A percentile compares a stretch with the other conserved stretches of the same genome.
Evolutionary conservation across 106 monocot genomes (phyloP).

Genomic region (Dendrobium nobile): DNA sequence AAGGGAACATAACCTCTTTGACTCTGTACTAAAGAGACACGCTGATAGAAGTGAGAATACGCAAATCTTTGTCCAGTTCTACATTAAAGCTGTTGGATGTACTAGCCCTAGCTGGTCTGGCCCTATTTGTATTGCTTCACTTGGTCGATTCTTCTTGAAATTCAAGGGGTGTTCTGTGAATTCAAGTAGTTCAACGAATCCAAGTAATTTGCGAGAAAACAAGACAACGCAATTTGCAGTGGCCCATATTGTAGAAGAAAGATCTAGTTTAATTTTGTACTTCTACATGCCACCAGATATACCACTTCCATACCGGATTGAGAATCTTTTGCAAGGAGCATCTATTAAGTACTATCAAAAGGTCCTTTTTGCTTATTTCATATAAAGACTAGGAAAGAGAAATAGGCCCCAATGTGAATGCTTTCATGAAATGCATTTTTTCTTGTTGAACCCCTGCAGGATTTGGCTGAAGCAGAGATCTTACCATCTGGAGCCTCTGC

Average conservation of each 20-base stretch:
- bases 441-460: conserved; percentile 32
- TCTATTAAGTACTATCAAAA: conserved; percentile 74
- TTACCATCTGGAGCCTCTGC: conserved; percentile 49
- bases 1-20: conserved; percentile 34
- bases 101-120: conserved; percentile 62
- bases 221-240: conserved; percentile 38
- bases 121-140: conserved; percentile 75
- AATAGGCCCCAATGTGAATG: background rate
- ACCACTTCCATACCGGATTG: conserved; percentile 71
- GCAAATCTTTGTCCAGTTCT: conserved; percentile 59
- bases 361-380: conserved; percentile 20
- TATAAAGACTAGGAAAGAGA: background rate
- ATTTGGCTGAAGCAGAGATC: conserved; percentile 35
- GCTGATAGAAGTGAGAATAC: conserved; percentile 36
- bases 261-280: conserved; percentile 54
- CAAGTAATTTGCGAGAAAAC: no score
- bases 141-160: conserved; percentile 85
- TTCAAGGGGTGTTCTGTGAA: conserved; percentile 32
- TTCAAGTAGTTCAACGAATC: conserved; percentile 5
- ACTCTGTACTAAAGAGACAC: conserved; percentile 51
- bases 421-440: conserved; percentile 1
- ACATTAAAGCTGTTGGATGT: conserved; percentile 32
- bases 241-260: conserved; percentile 60
- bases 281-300: conserved; percentile 45
- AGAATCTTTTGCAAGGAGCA: conserved; percentile 49